These are phyloP conservation scores for Allium cepa DNA, from an alignment of 106 monocot species.

Conservation along the genomic window DNA sequence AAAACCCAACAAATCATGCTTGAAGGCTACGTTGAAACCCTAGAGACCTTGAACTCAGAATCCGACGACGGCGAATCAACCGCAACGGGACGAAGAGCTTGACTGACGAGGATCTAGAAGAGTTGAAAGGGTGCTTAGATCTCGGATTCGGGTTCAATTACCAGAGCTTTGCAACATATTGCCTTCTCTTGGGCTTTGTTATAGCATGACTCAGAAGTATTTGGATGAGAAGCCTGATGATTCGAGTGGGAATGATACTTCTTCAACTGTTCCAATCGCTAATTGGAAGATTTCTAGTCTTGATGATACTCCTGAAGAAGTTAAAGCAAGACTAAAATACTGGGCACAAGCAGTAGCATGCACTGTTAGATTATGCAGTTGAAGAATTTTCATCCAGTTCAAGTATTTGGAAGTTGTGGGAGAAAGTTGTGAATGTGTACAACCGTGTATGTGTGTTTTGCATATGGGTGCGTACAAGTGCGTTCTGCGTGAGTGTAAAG, in stretches of 20 bases:
- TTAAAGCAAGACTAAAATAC: too few relatives aligned
- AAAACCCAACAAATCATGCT: slow-evolving; percentile 5
- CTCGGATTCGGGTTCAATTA: slow-evolving; percentile 46
- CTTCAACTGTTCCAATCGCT: slow-evolving; percentile 9
- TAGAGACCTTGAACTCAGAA: neutral
- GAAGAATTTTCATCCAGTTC: too few relatives aligned
- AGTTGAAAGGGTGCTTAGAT: slow-evolving; percentile 43
- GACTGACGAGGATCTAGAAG: slow-evolving; percentile 31
- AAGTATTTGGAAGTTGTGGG: too few relatives aligned
- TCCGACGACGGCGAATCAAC: slow-evolving; percentile 4
- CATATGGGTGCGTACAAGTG: too few relatives aligned
- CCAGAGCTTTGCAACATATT: slow-evolving; percentile 37
- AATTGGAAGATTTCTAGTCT: slow-evolving; percentile 42
- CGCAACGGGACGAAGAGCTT: slow-evolving; percentile 41
- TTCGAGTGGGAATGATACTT: neutral
- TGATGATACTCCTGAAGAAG: neutral
- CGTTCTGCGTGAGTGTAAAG: too few relatives aligned
- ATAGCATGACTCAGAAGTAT: slow-evolving; percentile 36
- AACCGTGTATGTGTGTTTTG: too few relatives aligned
- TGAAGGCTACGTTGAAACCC: slow-evolving; percentile 30
- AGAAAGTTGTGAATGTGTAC: too few relatives aligned
- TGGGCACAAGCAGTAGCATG: too few relatives aligned
- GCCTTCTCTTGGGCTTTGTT: slow-evolving; percentile 47
- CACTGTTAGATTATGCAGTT: too few relatives aligned
- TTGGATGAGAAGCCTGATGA: slow-evolving; percentile 14